phyloP scores from a whole-genome alignment of 257 asterid genomes.

The Solanum acaule region DNA sequence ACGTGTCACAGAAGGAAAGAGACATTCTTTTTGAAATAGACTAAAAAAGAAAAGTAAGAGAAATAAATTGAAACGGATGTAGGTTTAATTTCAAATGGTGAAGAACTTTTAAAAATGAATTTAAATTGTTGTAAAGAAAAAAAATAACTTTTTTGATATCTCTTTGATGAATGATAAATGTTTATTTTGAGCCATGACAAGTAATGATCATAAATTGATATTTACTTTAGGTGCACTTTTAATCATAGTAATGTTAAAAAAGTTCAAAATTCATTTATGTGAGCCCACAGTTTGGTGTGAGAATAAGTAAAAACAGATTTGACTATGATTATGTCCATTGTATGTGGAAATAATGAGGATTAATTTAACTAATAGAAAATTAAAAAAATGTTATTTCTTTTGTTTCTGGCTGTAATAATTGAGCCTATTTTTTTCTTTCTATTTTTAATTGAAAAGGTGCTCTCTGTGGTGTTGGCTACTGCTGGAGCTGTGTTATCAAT shows the following conservation, averaged over 20 bases:
- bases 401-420: not conserved
- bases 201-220: not conserved
- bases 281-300: slow-evolving; percentile 36
- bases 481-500: slow-evolving; percentile 64
- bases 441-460: slow-evolving; percentile 23
- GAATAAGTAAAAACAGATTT: not conserved
- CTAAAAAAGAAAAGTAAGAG: no score
- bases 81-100: not conserved
- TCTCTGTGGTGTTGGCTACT: slow-evolving; percentile 54
- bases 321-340: not conserved
- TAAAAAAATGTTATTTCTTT: not conserved
- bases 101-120: not conserved
- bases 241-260: slow-evolving; percentile 10
- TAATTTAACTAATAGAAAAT: not conserved
- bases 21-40: no score
- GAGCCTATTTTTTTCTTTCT: not conserved
- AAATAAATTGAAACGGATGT: accelerated
- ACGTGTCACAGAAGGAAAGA: no score
- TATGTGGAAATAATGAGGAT: not conserved
- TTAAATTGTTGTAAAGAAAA: no score
- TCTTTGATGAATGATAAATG: not conserved
- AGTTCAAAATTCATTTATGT: slow-evolving; percentile 4
- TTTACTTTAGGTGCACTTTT: slow-evolving; percentile 11
- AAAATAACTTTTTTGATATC: not conserved
- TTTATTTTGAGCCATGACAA: slow-evolving; percentile 18